phyloP scores from a whole-genome alignment of 1,139 yeast genomes.

The Zygosaccharomyces sapae region DNA sequence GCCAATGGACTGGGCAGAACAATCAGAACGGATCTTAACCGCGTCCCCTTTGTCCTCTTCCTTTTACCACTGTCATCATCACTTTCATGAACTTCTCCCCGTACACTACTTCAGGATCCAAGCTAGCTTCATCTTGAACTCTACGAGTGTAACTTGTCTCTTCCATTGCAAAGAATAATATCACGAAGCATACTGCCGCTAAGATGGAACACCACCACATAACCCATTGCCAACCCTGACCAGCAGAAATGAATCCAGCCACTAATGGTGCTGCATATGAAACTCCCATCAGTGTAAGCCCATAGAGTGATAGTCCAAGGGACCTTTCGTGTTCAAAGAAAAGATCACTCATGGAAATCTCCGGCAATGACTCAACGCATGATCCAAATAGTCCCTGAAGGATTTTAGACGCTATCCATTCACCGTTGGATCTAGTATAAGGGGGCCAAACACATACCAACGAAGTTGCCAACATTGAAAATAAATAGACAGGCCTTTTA shows the following conservation, averaged over 20 bases:
- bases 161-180: conserved; percentile 38
- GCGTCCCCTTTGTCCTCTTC: not conserved
- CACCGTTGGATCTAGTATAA: not conserved
- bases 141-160: not conserved
- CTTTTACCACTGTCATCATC: conserved; percentile 9
- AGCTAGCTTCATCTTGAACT: not conserved
- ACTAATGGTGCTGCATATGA: not conserved
- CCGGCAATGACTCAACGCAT: conserved; percentile 54
- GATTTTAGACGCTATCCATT: not conserved
- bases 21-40: not conserved
- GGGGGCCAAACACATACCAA: conserved; percentile 16
- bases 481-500: conserved; percentile 61
- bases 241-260: conserved; percentile 30
- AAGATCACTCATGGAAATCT: conserved; percentile 47
- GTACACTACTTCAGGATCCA: conserved; percentile 1
- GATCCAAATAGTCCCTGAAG: conserved; percentile 48
- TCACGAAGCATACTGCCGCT: conserved; percentile 35
- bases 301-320: not conserved
- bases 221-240: conserved; percentile 50
- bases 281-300: not conserved
- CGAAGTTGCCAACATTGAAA: conserved; percentile 44
- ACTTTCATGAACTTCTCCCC: not conserved
- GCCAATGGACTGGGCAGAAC: not conserved
- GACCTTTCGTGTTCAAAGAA: conserved; percentile 53
- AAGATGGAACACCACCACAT: conserved; percentile 34